Evolutionary conservation across 805 yeast species (phyloP).

Genomic region (Myxozyma sirexii): DNA sequence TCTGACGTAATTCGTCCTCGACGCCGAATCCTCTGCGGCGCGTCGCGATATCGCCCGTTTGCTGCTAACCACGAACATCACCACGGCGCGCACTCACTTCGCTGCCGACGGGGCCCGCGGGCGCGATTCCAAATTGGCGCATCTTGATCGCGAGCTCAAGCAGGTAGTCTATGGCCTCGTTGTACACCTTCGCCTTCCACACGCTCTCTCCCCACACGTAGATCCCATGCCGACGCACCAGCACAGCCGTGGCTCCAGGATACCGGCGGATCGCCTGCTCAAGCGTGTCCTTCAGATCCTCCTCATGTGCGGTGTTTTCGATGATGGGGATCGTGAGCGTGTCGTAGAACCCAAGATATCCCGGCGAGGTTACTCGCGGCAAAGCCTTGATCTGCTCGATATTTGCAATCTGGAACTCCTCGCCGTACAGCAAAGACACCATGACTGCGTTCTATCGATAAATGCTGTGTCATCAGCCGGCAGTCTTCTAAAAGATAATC

Average conservation of each 20-base stretch:
- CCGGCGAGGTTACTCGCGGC: conserved; percentile 67
- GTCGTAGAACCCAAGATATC: conserved; percentile 71
- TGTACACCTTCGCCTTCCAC: conserved; percentile 90
- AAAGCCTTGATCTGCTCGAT: conserved; percentile 90
- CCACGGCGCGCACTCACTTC: conserved; percentile 20
- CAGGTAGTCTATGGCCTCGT: conserved; percentile 90
- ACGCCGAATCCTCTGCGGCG: too few relatives aligned
- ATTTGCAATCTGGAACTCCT: conserved; percentile 73
- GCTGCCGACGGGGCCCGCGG: conserved; percentile 39
- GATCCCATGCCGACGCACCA: conserved; percentile 91
- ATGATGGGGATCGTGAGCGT: conserved; percentile 84
- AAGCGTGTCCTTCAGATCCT: conserved; percentile 70
- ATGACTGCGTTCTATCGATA: conserved; percentile 62
- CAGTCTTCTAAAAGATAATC: too few relatives aligned
- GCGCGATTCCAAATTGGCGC: conserved; percentile 65
- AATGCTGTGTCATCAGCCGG: too few relatives aligned
- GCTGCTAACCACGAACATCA: too few relatives aligned
- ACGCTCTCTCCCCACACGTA: conserved; percentile 95
- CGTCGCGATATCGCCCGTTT: too few relatives aligned
- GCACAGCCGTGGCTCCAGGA: conserved; percentile 80
- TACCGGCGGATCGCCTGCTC: conserved; percentile 65
- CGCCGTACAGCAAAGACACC: conserved; percentile 68
- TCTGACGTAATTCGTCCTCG: too few relatives aligned
- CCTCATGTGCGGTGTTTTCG: conserved; percentile 88
- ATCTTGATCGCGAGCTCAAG: conserved; percentile 83